Conservation (phyloP, 2,329 filamentous ascomycete species). For the Curvularia sp. region DNA sequence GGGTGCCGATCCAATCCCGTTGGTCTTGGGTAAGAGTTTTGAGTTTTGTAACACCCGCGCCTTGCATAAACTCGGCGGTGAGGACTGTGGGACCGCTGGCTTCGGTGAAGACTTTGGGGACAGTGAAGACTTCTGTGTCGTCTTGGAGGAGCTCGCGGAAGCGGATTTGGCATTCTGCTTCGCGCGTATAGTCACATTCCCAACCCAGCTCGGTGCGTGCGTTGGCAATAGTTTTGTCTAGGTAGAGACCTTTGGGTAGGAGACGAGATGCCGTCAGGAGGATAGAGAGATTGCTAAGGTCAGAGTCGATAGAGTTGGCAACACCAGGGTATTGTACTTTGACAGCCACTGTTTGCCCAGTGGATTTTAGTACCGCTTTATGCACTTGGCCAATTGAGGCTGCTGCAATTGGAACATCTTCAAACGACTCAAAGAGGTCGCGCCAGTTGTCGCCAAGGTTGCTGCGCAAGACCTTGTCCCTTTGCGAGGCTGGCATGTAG, state of each 20-base stretch:
- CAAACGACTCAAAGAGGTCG: constrained; percentile 80
- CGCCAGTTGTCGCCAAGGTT: constrained; percentile 88
- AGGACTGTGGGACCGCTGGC: constrained; percentile 86
- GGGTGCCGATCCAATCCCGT: constrained; percentile 93
- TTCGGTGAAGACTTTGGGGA: constrained; percentile 78
- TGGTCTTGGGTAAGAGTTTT: constrained; percentile 79
- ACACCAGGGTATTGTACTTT: constrained; percentile 98
- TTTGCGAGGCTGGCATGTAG: constrained; percentile 96
- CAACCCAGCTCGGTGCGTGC: constrained; percentile 89
- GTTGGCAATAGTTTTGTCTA: constrained; percentile 97
- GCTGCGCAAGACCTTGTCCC: constrained; percentile 78
- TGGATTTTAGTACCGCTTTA: constrained; percentile 78
- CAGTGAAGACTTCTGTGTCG: constrained; percentile 75
- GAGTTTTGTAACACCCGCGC: constrained; percentile 83
- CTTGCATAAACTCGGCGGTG: constrained; percentile 91
- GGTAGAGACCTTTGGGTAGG: constrained; percentile 87
- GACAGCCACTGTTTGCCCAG: constrained; percentile 80
- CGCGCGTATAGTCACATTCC: constrained; percentile 95
- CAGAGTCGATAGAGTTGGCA: constrained; percentile 93
- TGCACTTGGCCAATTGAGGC: constrained; percentile 98
- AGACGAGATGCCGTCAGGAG: constrained; percentile 89
- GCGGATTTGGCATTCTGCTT: constrained; percentile 79
- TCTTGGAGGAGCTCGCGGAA: constrained; percentile 81
- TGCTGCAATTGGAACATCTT: constrained; percentile 90
- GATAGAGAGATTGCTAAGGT: constrained; percentile 90